Evolutionary conservation across 2,329 filamentous ascomycete genomes (phyloP).

Genomic region (Elsinoe perseae): DNA sequence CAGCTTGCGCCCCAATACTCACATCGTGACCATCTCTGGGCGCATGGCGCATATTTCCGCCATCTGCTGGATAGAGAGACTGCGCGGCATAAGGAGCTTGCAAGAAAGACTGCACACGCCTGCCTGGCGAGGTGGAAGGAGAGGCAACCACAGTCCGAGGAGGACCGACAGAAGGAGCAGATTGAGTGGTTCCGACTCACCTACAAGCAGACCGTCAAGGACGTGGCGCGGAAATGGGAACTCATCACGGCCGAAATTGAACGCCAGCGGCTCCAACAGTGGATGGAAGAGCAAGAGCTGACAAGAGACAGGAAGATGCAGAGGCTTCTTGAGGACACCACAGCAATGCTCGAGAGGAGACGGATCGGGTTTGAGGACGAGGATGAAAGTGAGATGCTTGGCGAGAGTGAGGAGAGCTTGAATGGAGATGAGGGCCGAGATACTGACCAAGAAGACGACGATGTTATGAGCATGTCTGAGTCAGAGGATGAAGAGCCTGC

Average conservation of each 20-base stretch:
- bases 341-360: constrained; percentile 59
- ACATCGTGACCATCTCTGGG: constrained; percentile 77
- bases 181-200: constrained; percentile 53
- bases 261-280: constrained; percentile 47
- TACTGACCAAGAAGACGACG: constrained; percentile 31
- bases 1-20: constrained; percentile 74
- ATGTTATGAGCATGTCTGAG: constrained; percentile 56
- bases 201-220: constrained; percentile 66
- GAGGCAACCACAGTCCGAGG: constrained; percentile 64
- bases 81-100: constrained; percentile 63
- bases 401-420: constrained; percentile 29
- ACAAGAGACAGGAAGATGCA: constrained; percentile 57
- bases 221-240: constrained; percentile 55
- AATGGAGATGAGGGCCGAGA: constrained; percentile 24
- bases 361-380: constrained; percentile 26
- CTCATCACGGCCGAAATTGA: constrained; percentile 52
- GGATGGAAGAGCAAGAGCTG: constrained; percentile 54
- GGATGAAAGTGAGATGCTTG: constrained; percentile 26
- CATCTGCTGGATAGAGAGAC: constrained; percentile 74
- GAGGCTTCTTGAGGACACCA: constrained; percentile 64
- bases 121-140: constrained; percentile 68
- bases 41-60: constrained; percentile 72
- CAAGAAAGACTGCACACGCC: constrained; percentile 71
- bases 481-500: constrained; percentile 49
- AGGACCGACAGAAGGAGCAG: constrained; percentile 76